Evolutionary conservation across 768 basidiomycete species (phyloP).

Genomic region (Melanogaster broomeanus): DNA sequence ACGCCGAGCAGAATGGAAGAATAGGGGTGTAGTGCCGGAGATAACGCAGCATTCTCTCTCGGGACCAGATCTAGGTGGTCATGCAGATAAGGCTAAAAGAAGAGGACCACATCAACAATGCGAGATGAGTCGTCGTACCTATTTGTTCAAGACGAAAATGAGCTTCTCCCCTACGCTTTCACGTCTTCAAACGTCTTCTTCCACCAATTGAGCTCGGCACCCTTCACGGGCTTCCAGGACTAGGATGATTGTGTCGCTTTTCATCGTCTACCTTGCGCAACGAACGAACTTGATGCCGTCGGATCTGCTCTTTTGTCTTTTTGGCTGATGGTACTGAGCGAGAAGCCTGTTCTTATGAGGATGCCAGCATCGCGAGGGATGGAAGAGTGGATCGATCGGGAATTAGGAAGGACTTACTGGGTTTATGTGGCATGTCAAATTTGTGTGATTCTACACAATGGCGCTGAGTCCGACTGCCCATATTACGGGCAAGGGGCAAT

Average conservation of each 20-base stretch:
- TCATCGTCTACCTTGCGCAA: conserved; percentile 93
- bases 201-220: conserved; percentile 87
- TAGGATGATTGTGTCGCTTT: conserved; percentile 85
- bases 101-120: background rate
- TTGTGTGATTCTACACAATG: conserved; percentile 24
- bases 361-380: conserved; percentile 55
- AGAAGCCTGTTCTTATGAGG: conserved; percentile 22
- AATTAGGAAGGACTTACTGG: conserved; percentile 19
- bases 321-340: conserved; percentile 31
- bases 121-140: conserved; percentile 54
- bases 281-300: conserved; percentile 73
- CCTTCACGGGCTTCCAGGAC: conserved; percentile 94
- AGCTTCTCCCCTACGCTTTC: conserved; percentile 90
- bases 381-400: conserved; percentile 51
- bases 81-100: background rate
- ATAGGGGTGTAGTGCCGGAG: conserved; percentile 93
- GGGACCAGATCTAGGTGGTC: conserved; percentile 77
- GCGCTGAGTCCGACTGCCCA: background rate
- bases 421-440: conserved; percentile 25
- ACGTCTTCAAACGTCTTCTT: conserved; percentile 87
- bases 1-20: conserved; percentile 83
- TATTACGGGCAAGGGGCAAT: background rate
- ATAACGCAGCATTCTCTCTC: conserved; percentile 79
- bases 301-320: conserved; percentile 70
- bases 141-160: conserved; percentile 96